Base-by-base conservation (phyloP, 2,329 filamentous ascomycete species). In the Beauveria brongniartii region DNA sequence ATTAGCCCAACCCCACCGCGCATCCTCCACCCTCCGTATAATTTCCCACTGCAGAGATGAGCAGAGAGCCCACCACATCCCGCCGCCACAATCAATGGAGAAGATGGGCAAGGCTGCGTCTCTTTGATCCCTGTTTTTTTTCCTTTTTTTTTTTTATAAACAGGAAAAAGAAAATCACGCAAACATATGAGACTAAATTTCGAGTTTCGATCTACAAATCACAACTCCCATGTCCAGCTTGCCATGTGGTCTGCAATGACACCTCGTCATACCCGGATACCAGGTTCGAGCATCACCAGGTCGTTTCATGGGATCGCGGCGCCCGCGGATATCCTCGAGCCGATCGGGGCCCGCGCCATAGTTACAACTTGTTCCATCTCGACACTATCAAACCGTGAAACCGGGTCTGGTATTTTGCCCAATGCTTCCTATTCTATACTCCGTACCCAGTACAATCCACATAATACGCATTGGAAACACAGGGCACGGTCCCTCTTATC, bases 191-290 rank as follows among this genome's bases (percentile, higher is more conserved):
- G 24, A 43, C 30, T 50, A 28, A 28, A 14, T 30, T 48, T 26
- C 43, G 46, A 46, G 12, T 28, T 41, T 47, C n/a, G 16, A 40
- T 18, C 20, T 16, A 24, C 22, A 14, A 14, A 14, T 26, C 14
- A 24, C 37, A 20, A 14, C 28, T 40, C 44, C 30, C 16, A 34
- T 59, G 37, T 30, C 56, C 56, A 59, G 47, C 44, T 18, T 37
- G 56, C 56, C 56, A 44, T 59, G 56, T 59, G 56, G 55, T 44
- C 34, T 50, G 28, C 54, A n/a, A 24, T 57, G 43, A 3, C 43
- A 18, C 50, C 20, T 55, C 10, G n/a, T 24, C 22, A 22, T n/a
- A n/a, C 34, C 34, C 34, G 12, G 14, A 37, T 16, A 37, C 34
- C 34, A 37, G 34, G 34, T 37, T 16, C 1, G 1, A 37, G 20